These are phyloP conservation scores for Gonium pectorale DNA, from an alignment of 139 green algal species.

Conservation along the genomic window DNA sequence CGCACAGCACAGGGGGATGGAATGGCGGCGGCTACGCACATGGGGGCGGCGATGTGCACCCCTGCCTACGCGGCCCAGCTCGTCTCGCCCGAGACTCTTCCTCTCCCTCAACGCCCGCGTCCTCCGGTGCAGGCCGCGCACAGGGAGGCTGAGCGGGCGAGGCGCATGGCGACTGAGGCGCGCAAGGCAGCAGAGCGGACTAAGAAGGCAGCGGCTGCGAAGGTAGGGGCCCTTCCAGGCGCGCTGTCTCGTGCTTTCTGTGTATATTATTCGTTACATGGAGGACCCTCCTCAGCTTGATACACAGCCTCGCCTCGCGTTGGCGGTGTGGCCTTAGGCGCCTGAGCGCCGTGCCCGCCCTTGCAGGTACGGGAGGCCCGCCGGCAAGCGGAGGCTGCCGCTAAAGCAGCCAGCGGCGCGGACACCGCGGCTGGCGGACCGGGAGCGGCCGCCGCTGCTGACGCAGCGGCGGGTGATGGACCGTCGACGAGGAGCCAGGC, in stretches of 20 bases:
- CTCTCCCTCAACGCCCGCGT: too few species aligned
- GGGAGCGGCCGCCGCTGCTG: not conserved
- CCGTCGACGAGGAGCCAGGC: not conserved
- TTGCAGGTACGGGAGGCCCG: not conserved
- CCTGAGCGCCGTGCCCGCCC: too few species aligned
- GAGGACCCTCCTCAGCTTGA: too few species aligned
- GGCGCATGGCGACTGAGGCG: constrained; percentile 14
- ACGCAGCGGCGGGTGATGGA: not conserved
- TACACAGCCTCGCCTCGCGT: too few species aligned
- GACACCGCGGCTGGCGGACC: not conserved
- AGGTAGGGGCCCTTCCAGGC: not conserved
- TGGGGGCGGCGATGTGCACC: too few species aligned
- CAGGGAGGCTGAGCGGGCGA: constrained; percentile 6
- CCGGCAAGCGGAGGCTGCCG: not conserved
- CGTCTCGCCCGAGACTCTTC: too few species aligned
- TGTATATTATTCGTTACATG: too few species aligned
- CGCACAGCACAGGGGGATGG: too few species aligned
- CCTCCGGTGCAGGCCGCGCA: constrained; percentile 6
- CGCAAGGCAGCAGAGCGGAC: not conserved
- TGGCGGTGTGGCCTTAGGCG: too few species aligned
- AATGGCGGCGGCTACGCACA: too few species aligned
- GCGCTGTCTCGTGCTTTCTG: too few species aligned
- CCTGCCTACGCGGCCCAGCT: too few species aligned
- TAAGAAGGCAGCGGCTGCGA: not conserved
- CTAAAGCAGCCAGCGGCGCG: not conserved